Evolutionary conservation across 345 rosid species (phyloP).

Genomic region (Xanthoceras sorbifolium): DNA sequence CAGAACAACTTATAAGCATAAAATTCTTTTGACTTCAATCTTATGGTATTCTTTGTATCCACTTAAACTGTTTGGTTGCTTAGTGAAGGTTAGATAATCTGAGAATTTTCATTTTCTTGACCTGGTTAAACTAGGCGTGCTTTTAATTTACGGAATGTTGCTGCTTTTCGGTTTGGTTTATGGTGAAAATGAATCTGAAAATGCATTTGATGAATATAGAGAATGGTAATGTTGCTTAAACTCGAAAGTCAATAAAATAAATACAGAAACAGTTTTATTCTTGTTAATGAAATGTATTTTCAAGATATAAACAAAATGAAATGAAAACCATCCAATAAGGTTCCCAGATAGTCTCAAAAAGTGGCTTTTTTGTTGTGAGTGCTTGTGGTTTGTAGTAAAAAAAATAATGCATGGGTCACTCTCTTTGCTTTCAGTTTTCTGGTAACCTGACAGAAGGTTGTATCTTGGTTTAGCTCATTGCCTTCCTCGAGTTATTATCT

Average conservation of each 20-base stretch:
- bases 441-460: background rate
- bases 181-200: background rate
- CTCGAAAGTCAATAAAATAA: background rate
- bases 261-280: background rate
- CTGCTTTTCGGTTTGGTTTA: background rate
- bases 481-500: no score
- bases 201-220: background rate
- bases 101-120: background rate
- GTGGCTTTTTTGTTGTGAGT: no score
- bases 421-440: background rate
- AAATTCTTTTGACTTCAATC: background rate
- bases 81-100: background rate
- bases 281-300: background rate
- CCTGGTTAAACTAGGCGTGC: background rate
- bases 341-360: no score
- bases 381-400: no score
- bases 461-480: background rate
- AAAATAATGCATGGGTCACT: background rate
- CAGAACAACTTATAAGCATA: background rate
- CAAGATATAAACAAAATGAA: background rate
- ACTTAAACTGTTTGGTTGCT: slow-evolving; percentile 6
- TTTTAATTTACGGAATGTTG: background rate
- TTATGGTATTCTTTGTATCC: background rate
- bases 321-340: background rate
- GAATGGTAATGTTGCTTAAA: background rate